Evolutionary conservation across 371 early-diverging fungal species (phyloP).

Genomic region (Mucor piriformis): DNA sequence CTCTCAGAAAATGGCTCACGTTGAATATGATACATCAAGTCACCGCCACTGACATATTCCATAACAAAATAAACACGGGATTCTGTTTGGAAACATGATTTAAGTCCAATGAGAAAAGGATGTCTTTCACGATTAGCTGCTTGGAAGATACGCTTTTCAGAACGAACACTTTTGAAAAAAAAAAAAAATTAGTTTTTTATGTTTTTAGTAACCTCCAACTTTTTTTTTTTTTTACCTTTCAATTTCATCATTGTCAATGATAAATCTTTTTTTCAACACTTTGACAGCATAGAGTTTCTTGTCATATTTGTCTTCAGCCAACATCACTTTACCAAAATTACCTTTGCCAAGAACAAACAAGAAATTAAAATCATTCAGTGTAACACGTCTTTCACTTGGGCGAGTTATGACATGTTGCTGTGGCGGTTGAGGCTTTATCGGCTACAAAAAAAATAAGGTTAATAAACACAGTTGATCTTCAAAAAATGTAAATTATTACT

Average conservation of each 20-base stretch:
- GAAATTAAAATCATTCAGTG: conserved; percentile 87
- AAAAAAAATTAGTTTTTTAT: too few species aligned
- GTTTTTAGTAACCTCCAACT: too few species aligned
- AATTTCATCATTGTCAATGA: conserved; percentile 93
- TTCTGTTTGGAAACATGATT: conserved; percentile 95
- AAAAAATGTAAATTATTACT: background rate
- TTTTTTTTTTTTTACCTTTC: too few species aligned
- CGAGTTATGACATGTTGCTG: conserved; percentile 4
- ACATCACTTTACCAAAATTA: conserved; percentile 98
- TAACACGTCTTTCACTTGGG: conserved; percentile 29
- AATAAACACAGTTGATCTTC: background rate
- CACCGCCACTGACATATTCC: conserved; percentile 99
- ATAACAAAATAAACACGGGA: conserved; percentile 97
- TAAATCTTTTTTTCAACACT: conserved; percentile 95
- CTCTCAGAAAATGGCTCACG: conserved; percentile 85
- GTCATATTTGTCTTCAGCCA: conserved; percentile 90
- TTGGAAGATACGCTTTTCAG: conserved; percentile 94
- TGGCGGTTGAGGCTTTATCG: background rate
- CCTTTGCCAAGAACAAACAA: conserved; percentile 96
- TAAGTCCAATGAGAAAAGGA: conserved; percentile 97
- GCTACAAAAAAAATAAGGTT: background rate
- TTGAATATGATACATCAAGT: conserved; percentile 98
- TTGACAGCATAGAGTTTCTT: conserved; percentile 94
- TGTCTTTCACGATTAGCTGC: conserved; percentile 88
- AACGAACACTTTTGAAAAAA: conserved; percentile 84